phyloP scores from a whole-genome alignment of 495 filamentous ascomycete species.

The Aspergillus cavernicola region DNA sequence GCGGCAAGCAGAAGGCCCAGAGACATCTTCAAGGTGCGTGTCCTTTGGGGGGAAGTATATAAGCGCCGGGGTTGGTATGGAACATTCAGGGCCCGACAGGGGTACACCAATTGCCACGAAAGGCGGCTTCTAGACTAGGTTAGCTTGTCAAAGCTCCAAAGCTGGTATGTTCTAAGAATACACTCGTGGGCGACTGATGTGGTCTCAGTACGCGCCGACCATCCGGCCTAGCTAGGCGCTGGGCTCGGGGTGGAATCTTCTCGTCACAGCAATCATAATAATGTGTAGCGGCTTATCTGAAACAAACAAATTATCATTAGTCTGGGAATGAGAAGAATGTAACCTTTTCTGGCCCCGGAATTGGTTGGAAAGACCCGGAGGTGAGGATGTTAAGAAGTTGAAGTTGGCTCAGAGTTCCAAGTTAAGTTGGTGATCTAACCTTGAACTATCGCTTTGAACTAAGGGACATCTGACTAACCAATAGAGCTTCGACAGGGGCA shows the following conservation, averaged over 20 bases:
- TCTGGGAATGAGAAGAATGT: conserved; percentile 1
- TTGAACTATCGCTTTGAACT: too few species aligned
- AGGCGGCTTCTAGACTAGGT: neutral
- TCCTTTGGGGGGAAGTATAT: conserved; percentile 4
- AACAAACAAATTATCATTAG: conserved; percentile 11
- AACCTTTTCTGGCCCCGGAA: neutral
- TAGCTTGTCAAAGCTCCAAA: conserved; percentile 12
- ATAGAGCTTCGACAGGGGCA: too few species aligned
- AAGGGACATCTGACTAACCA: too few species aligned
- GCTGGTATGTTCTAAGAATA: conserved; percentile 23
- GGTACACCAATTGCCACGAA: conserved; percentile 10
- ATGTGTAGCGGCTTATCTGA: conserved; percentile 15
- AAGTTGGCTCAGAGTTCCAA: too few species aligned
- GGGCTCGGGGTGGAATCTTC: conserved; percentile 17
- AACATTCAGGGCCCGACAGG: conserved; percentile 2
- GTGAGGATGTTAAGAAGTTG: too few species aligned
- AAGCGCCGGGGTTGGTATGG: conserved; percentile 21
- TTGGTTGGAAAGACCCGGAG: neutral
- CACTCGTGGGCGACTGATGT: conserved; percentile 9
- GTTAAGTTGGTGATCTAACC: too few species aligned
- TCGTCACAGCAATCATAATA: too few species aligned
- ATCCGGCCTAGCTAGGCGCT: conserved; percentile 22
- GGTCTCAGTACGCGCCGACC: conserved; percentile 31
- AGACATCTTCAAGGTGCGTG: conserved; percentile 9
- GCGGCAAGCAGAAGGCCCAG: conserved; percentile 21